phyloP scores from a whole-genome alignment of 805 yeast species.

The Cyberlindnera xylosilytica region DNA sequence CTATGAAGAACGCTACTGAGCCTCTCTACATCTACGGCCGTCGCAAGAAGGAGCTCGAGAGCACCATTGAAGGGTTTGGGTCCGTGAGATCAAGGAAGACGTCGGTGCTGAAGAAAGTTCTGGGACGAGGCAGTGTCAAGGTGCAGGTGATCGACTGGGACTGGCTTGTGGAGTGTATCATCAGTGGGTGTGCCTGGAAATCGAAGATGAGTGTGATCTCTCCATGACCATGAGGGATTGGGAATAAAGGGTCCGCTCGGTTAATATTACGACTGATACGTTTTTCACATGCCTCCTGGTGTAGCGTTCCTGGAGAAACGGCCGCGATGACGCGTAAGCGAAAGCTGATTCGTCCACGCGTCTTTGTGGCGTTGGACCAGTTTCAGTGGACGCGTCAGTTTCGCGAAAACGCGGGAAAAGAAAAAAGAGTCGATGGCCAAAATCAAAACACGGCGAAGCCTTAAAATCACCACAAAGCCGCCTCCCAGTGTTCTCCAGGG shows the following conservation, averaged over 20 bases:
- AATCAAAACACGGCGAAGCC: background rate
- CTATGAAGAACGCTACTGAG: background rate
- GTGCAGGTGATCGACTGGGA: constrained; percentile 52
- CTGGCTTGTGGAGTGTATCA: constrained; percentile 64
- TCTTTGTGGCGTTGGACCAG: background rate
- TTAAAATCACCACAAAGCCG: background rate
- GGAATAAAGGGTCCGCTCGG: no score
- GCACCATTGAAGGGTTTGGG: constrained; percentile 3
- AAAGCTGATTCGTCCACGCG: no score
- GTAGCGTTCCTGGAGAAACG: no score
- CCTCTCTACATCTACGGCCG: constrained; percentile 14
- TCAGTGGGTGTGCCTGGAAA: constrained; percentile 31
- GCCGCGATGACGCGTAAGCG: no score
- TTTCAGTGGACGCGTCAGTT: background rate
- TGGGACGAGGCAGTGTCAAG: background rate
- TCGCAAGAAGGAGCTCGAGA: constrained; percentile 1
- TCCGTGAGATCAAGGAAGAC: constrained; percentile 1
- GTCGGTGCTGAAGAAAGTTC: constrained; percentile 2
- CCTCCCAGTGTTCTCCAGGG: no score
- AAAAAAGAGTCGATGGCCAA: constrained; percentile 1
- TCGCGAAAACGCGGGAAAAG: background rate
- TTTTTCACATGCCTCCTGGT: no score
- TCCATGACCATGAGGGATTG: background rate
- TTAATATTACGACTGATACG: no score
- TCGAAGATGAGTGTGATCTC: constrained; percentile 8